These are phyloP conservation scores for Emmonsia crescens DNA, from an alignment of 2,329 filamentous ascomycete species.

Conservation along the genomic window DNA sequence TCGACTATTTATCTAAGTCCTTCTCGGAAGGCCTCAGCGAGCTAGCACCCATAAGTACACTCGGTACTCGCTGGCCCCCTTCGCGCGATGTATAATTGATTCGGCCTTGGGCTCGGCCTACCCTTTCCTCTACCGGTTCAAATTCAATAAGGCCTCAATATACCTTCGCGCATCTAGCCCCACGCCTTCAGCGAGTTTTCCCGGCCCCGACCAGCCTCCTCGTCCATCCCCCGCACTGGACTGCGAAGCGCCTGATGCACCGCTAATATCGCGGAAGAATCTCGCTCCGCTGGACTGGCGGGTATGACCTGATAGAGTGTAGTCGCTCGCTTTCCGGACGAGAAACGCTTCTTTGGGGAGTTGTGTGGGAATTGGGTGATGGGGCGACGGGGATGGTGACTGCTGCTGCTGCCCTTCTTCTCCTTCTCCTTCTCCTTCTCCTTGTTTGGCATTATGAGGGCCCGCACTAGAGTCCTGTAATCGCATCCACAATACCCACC, in stretches of 20 bases:
- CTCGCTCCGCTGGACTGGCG: constrained; percentile 22
- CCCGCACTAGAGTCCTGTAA: constrained; percentile 23
- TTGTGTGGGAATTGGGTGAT: not conserved
- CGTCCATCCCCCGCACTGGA: constrained; percentile 19
- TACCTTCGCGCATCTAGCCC: constrained; percentile 38
- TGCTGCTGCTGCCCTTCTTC: constrained; percentile 3
- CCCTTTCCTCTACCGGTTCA: constrained; percentile 27
- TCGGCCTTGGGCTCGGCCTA: too few species aligned
- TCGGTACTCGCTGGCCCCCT: not conserved
- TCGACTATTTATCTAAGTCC: not conserved
- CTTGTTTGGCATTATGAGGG: constrained; percentile 1
- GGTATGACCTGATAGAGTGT: constrained; percentile 22
- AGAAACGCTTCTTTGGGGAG: constrained; percentile 33
- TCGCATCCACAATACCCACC: constrained; percentile 58
- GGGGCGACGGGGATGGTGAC: not conserved
- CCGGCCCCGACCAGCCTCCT: constrained; percentile 17
- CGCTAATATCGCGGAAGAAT: constrained; percentile 33
- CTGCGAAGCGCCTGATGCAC: constrained; percentile 21
- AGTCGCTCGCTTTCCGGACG: constrained; percentile 36
- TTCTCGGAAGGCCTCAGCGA: not conserved
- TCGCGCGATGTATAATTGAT: not conserved
- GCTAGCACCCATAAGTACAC: too few species aligned
- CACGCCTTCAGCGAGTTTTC: constrained; percentile 33
- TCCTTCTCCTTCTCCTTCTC: not conserved
- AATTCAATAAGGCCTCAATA: constrained; percentile 35